Base-by-base conservation (phyloP, 2,329 filamentous ascomycete genomes). In the Paecilomyces variotii region DNA sequence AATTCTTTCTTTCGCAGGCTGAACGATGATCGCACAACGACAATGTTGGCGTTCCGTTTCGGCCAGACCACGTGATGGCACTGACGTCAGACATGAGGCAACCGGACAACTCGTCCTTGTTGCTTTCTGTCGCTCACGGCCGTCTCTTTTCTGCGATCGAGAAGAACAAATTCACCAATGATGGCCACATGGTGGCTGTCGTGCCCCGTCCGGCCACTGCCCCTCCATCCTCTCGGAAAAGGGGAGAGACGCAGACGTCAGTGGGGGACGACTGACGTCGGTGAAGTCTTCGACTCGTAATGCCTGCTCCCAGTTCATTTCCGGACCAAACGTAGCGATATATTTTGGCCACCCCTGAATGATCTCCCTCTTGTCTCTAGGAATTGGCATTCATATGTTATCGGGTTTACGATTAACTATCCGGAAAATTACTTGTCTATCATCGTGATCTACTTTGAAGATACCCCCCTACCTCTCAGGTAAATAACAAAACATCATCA, bases 401-500 rank as follows among this genome's bases (percentile, higher is more conserved):
- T 19, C n/a, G 9, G 19, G n/a, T 45, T 32, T 32, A 10, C 30
- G 30, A 32, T 32, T 45, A 14, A 24, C 6, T 24, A 19, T 45
- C 19, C 19, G 11, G 12, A 11, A n/a, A 14, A 39, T 39, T 39
- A 14, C 39, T 45, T 45, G 39, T 19, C 39, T 45, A n/a, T 14
- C 14, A 19, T 45, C 14, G 10, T 19, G 4, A 45, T 45, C 39
- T 45, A 45, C 12, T 45, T 45, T 45, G 39, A 34, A 34, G 32
- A 45, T 45, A 45, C 39, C 39, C 39, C 39, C n/a, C 19, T 7
- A 45, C n/a, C 35, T 39, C 39, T 9, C 32, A 34, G n/a, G 7
- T 24, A 19, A 19, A 19, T 19, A 32, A 32, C 30, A 32, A 32
- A 32, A 32, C 34, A 39, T n/a, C n/a, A 45, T 52, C 53, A 89